Evolutionary conservation across 2,329 filamentous ascomycete genomes (phyloP).

Genomic region (Hyphodiscus sp.): DNA sequence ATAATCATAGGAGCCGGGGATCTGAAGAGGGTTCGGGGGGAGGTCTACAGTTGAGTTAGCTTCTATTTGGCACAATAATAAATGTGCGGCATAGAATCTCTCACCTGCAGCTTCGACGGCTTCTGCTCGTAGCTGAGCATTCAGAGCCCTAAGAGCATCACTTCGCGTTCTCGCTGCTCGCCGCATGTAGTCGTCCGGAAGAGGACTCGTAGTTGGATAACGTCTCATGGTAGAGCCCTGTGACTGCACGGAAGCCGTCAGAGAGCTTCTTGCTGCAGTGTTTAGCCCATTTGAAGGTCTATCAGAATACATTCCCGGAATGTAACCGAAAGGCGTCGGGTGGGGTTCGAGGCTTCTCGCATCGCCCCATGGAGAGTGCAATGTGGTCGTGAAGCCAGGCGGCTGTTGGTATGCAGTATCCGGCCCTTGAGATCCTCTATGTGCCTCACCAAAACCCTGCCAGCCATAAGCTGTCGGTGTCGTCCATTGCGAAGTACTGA

Average conservation of each 20-base stretch:
- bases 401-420: slow-evolving; percentile 3
- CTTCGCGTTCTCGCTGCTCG: not conserved
- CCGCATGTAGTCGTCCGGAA: not conserved
- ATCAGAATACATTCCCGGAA: not conserved
- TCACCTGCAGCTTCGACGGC: not conserved
- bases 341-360: slow-evolving; percentile 12
- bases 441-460: slow-evolving; percentile 11
- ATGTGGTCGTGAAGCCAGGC: slow-evolving; percentile 6
- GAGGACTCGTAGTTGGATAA: not conserved
- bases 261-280: not conserved
- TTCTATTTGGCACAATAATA: not conserved
- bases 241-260: not conserved
- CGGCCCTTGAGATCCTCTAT: not conserved
- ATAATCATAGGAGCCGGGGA: not conserved
- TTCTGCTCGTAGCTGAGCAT: not conserved
- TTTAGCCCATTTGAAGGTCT: not conserved
- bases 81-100: not conserved
- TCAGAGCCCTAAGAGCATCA: not conserved
- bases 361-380: slow-evolving; percentile 9
- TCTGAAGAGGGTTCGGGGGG: not conserved
- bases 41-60: not conserved
- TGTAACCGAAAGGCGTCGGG: slow-evolving; percentile 9
- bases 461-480: slow-evolving; percentile 4
- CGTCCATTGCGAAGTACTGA: slow-evolving; percentile 10
- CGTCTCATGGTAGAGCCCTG: not conserved